phyloP scores from a whole-genome alignment of 768 basidiomycete genomes.

The Plicaturopsis crispa region DNA sequence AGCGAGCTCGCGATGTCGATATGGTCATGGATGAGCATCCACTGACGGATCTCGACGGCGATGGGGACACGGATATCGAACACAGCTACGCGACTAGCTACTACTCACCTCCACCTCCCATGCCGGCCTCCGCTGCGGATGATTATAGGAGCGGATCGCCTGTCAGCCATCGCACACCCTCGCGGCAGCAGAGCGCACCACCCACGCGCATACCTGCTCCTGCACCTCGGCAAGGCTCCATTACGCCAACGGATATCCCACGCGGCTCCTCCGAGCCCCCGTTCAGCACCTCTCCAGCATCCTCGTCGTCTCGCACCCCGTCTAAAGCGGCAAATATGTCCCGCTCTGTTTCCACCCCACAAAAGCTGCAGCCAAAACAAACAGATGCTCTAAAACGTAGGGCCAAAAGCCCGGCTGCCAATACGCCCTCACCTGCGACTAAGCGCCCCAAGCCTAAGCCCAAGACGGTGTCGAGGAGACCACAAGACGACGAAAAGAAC shows the following conservation, averaged over 20 bases:
- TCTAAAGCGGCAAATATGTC: conserved; percentile 10
- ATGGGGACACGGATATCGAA: conserved; percentile 21
- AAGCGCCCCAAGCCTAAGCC: conserved; percentile 31
- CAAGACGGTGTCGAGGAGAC: conserved; percentile 22
- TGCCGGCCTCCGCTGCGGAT: conserved; percentile 8
- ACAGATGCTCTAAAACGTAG: conserved; percentile 26
- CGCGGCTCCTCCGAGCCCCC: conserved; percentile 33
- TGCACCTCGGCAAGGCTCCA: conserved; percentile 30
- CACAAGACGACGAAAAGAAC: conserved; percentile 35
- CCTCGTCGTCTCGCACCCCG: conserved; percentile 16
- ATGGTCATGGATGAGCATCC: conserved; percentile 73
- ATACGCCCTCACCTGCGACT: conserved; percentile 32
- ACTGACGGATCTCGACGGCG: conserved; percentile 65
- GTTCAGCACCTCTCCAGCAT: conserved; percentile 24
- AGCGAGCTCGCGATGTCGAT: conserved; percentile 32
- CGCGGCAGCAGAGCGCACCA: conserved; percentile 23
- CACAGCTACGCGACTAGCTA: conserved; percentile 9
- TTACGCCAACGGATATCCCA: conserved; percentile 31
- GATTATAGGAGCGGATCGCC: conserved; percentile 36
- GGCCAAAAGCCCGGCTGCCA: conserved; percentile 39
- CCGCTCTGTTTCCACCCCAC: conserved; percentile 21
- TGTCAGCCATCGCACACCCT: conserved; percentile 25
- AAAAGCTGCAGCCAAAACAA: too few relatives aligned
- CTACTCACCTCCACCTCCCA: conserved; percentile 13
- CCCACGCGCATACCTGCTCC: conserved; percentile 30